Base-by-base conservation (phyloP, 2,329 filamentous ascomycete species). In the Rhynchosporium graminicola region DNA sequence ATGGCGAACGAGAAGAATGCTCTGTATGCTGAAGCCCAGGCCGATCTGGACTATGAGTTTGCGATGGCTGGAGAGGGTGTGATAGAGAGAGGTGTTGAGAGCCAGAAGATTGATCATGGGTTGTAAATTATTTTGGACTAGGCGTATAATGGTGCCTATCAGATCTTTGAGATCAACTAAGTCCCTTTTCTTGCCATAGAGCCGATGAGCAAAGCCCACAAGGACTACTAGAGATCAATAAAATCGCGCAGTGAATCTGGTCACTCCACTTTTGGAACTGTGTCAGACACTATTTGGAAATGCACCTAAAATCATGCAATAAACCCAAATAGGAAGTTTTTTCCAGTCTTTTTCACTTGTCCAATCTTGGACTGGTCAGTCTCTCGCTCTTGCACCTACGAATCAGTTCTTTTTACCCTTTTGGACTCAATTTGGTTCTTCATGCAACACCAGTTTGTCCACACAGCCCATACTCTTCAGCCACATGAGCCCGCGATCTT, bases 1-100 rank as follows among this genome's bases (percentile, higher is more conserved):
- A 80, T 81, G 78, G 78, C 79, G 31, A 78, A 77, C 56, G 79
- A 81, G 71, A 76, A 77, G 67, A 73, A 81, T 61, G 73, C 73
- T 60, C 66, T 81, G 46, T 81, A 81, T 68, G 73, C 75, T 33
- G 79, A 81, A 72, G 77, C 76, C 6, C 79, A 81, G 70, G 74
- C 77, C 4, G 80, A 81, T 64, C 68, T 81, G n/a, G 74, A 80
- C 63, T 75, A 76, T 54, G 79, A 80, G 73, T 77, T 81, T 68
- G 77, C 77, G 67, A 73, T 76, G 63, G 78, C 77, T 28, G 72
- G 72, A 26, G 42, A 57, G n/a, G 72, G 71, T 3, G 70, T 71
- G 1, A 68, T 74, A 57, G 71, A 71, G 46, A 69, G 62, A 33
- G 72, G 72, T 0, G 67, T 72, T n/a, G 72, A 74, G 42, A 54